These are phyloP conservation scores for Antrodiella citrinella DNA, from an alignment of 768 basidiomycete genomes.

Conservation along the genomic window DNA sequence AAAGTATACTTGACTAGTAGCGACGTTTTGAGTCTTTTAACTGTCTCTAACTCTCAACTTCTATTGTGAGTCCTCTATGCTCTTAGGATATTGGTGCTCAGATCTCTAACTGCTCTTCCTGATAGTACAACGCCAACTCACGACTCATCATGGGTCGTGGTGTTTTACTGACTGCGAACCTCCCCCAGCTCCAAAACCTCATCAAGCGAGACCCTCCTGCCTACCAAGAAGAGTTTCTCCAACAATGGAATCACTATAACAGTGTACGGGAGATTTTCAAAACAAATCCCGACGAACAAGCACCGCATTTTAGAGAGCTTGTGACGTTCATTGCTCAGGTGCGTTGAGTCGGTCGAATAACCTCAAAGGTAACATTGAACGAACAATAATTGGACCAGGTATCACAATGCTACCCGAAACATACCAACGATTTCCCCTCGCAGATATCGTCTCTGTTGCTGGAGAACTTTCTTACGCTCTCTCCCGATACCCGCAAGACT, in stretches of 20 bases:
- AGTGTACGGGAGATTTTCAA: slow-evolving; percentile 80
- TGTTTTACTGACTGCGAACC: slow-evolving; percentile 75
- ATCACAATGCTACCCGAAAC: slow-evolving; percentile 88
- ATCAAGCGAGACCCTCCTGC: slow-evolving; percentile 88
- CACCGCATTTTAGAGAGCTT: slow-evolving; percentile 77
- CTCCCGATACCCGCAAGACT: slow-evolving; percentile 75
- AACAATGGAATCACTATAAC: slow-evolving; percentile 95
- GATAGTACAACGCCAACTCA: no score
- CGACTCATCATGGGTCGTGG: slow-evolving; percentile 45
- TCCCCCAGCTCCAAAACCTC: slow-evolving; percentile 93
- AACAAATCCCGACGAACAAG: slow-evolving; percentile 78
- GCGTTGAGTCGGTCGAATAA: slow-evolving; percentile 8
- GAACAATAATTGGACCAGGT: slow-evolving; percentile 36
- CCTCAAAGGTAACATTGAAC: neutral
- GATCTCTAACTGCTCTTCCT: neutral
- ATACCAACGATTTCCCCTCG: slow-evolving; percentile 78
- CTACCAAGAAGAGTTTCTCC: slow-evolving; percentile 93
- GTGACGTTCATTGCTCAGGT: slow-evolving; percentile 89
- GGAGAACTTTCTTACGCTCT: slow-evolving; percentile 65
- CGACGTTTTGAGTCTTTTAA: no score
- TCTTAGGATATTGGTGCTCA: no score
- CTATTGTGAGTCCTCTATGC: no score
- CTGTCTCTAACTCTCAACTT: no score
- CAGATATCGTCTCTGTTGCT: slow-evolving; percentile 75
- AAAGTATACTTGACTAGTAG: no score